Percentiles rank a stretch among this genome's conserved stretches.
These are phyloP conservation scores for Musa itinerans DNA, from an alignment of 176 grass and related monocot genomes.

Conservation along the genomic window DNA sequence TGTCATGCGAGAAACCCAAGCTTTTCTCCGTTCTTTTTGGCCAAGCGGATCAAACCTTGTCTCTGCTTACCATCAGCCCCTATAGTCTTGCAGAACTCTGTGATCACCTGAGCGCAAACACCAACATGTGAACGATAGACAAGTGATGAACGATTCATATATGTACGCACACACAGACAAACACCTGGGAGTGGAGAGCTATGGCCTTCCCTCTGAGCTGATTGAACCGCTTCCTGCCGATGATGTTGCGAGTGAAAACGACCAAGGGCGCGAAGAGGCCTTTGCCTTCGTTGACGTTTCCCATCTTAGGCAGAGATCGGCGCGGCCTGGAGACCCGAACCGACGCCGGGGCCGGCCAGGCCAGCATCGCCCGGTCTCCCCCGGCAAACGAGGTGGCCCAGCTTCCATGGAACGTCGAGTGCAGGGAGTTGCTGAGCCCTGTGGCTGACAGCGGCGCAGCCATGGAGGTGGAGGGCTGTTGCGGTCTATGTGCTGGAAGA, in stretches of 20 bases:
- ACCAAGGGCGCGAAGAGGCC: slow-evolving; percentile 85
- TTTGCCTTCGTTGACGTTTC: slow-evolving; percentile 92
- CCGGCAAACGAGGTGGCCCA: slow-evolving; percentile 58
- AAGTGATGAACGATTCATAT: not conserved
- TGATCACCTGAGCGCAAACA: slow-evolving; percentile 52
- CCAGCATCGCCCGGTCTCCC: slow-evolving; percentile 12
- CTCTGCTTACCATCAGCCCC: slow-evolving; percentile 88
- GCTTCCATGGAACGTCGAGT: slow-evolving; percentile 6
- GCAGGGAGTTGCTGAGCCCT: not conserved
- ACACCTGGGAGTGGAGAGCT: slow-evolving; percentile 89
- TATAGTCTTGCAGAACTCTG: slow-evolving; percentile 93
- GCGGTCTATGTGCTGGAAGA: too few relatives aligned
- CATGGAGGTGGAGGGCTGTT: slow-evolving; percentile 2
- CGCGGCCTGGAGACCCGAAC: slow-evolving; percentile 21
- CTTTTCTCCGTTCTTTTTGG: slow-evolving; percentile 98
- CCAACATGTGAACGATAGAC: not conserved
- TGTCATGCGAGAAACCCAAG: slow-evolving; percentile 84
- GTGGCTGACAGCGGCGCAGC: slow-evolving; percentile 17
- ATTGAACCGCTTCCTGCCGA: slow-evolving; percentile 89
- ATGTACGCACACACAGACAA: not conserved
- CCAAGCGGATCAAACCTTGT: slow-evolving; percentile 88
- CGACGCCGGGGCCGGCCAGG: slow-evolving; percentile 13
- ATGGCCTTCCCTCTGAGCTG: slow-evolving; percentile 97
- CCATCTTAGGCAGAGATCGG: slow-evolving; percentile 53
- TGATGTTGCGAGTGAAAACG: slow-evolving; percentile 59